Base-by-base conservation (phyloP, 2,329 filamentous ascomycete species). In the Westerdykella sp. region DNA sequence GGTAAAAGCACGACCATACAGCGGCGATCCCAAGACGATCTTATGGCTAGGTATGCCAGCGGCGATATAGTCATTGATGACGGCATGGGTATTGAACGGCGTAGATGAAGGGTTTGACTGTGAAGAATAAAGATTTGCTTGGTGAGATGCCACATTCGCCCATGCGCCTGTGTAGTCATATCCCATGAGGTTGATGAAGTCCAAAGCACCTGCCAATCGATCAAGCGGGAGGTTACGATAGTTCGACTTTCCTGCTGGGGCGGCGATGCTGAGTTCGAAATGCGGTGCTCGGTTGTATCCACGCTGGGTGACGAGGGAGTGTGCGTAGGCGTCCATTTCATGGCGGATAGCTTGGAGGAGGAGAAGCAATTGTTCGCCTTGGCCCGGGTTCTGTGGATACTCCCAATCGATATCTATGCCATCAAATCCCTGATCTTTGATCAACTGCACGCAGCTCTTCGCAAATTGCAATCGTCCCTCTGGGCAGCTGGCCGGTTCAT, bases 1-100 rank as follows among this genome's bases (percentile, higher is more conserved):
- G 54, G 81, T 75, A 63, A 96, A 97, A 0, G 87, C 81, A 30
- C 89, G 85, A 1, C 91, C 91, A 62, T 96, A 97, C 11, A 97
- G 72, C 2, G 91, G 90, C 85, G 96, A 91, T 2, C 91, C 90
- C 12, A 96, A 67, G 3, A 95, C 85, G 42, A 97, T 79, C 69
- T 95, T 96, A 47, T 73, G 61, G 0, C 81, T 62, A 0, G 75
- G 60, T 0, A 96, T 81, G 6, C 72, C 71, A 4, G 76, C 75
- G 1, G 69, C 61, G 13, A 78, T 71, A 69, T 96, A 97, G 54
- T 80, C 75, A 11, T 80, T 70, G 6, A 97, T 70, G 0, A 90
- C 89, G 1, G 75, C 72, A 4, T 79, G 72, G 2, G 85, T 87
- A 67, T 79, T 87, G 70, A 90, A 95, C 0, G 89, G 89, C 0